Conservation (phyloP, 2,329 filamentous ascomycete species). For the Hortaea werneckii region DNA sequence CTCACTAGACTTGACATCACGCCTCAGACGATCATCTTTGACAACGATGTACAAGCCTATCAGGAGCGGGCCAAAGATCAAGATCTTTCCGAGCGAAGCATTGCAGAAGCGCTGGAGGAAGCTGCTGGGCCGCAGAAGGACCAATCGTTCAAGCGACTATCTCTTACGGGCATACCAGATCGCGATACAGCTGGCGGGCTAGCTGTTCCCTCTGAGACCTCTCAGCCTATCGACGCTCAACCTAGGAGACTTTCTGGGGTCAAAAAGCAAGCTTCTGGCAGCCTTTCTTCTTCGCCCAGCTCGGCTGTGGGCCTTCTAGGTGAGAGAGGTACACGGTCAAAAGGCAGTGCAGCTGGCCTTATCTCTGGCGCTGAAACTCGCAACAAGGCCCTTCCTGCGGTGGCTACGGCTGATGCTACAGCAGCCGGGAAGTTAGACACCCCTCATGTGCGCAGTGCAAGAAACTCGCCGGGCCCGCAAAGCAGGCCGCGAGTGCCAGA, state of each 20-base stretch:
- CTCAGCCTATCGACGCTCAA: slow-evolving; percentile 1
- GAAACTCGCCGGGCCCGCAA: slow-evolving; percentile 19
- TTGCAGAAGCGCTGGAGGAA: slow-evolving; percentile 82
- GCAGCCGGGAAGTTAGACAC: slow-evolving; percentile 55
- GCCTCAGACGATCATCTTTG: slow-evolving; percentile 86
- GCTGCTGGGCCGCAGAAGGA: slow-evolving; percentile 35
- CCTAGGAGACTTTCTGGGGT: slow-evolving; percentile 6
- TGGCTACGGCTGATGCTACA: slow-evolving; percentile 52
- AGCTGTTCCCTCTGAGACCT: background rate
- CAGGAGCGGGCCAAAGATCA: slow-evolving; percentile 25
- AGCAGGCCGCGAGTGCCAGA: slow-evolving; percentile 10
- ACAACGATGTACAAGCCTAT: slow-evolving; percentile 55
- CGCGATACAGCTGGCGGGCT: background rate
- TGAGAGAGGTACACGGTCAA: slow-evolving; percentile 34
- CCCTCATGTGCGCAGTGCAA: slow-evolving; percentile 24
- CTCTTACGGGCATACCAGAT: slow-evolving; percentile 2
- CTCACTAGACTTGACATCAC: slow-evolving; percentile 67
- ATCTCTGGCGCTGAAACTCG: slow-evolving; percentile 47
- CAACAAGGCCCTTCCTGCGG: slow-evolving; percentile 54
- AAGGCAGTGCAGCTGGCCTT: slow-evolving; percentile 49
- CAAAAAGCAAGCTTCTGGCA: slow-evolving; percentile 16
- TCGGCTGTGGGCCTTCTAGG: slow-evolving; percentile 22
- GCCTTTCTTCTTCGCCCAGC: slow-evolving; percentile 26
- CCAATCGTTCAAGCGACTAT: slow-evolving; percentile 3
- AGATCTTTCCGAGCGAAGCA: slow-evolving; percentile 44